A percentile compares a stretch with the other conserved stretches of the same genome.
These are phyloP conservation scores for Fraxinus nigra DNA, from an alignment of 305 asterid species.

Conservation along the genomic window DNA sequence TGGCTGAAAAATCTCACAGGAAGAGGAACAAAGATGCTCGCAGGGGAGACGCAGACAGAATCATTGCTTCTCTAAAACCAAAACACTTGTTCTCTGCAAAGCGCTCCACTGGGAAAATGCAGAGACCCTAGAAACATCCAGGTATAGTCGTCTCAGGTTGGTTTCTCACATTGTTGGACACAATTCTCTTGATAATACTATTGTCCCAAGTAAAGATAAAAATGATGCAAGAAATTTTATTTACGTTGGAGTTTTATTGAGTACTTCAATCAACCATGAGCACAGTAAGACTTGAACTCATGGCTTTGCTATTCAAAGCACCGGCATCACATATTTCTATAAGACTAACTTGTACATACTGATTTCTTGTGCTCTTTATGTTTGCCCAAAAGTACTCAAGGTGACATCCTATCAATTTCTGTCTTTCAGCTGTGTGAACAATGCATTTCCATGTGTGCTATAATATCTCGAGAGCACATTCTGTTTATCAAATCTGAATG, in stretches of 20 bases:
- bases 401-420: not conserved
- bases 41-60: slow-evolving; percentile 76
- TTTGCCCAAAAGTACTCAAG: not conserved
- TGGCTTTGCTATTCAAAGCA: not conserved
- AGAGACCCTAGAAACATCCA: slow-evolving; percentile 52
- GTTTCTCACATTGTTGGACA: not conserved
- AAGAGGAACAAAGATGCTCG: slow-evolving; percentile 76
- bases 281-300: not conserved
- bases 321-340: not conserved
- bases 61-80: slow-evolving; percentile 68
- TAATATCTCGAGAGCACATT: not conserved
- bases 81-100: slow-evolving; percentile 79
- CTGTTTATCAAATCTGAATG: not conserved
- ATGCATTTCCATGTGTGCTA: not conserved
- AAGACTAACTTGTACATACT: not conserved
- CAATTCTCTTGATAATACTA: not conserved
- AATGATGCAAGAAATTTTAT: not conserved
- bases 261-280: not conserved
- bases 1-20: slow-evolving; percentile 48
- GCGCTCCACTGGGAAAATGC: slow-evolving; percentile 65
- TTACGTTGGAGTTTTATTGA: not conserved
- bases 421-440: not conserved
- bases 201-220: not conserved
- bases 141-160: slow-evolving; percentile 26
- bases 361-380: not conserved